phyloP scores from a whole-genome alignment of 352 stramenopile genomes.

The Phytophthora multivora region DNA sequence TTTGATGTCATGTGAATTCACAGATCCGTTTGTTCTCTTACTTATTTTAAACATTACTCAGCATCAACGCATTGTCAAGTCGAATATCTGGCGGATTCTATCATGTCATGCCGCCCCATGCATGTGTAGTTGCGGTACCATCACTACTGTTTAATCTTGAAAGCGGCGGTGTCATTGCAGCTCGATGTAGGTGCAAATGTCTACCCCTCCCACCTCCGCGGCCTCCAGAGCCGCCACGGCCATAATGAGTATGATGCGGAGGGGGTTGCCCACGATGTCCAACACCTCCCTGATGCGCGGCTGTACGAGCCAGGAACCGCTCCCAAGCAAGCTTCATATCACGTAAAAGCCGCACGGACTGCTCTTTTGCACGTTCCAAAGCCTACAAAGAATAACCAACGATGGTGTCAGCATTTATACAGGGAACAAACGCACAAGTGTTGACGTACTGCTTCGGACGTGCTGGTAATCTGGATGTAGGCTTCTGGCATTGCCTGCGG shows the following conservation, averaged over 20 bases:
- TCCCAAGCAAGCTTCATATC: constrained; percentile 68
- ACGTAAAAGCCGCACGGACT: constrained; percentile 51
- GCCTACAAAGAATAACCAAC: constrained; percentile 21
- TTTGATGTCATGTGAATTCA: constrained; percentile 6
- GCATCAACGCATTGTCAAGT: background rate
- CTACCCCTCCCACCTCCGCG: constrained; percentile 22
- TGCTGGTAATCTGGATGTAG: constrained; percentile 61
- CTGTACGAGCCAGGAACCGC: constrained; percentile 31
- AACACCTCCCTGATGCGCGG: constrained; percentile 4
- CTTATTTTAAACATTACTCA: background rate
- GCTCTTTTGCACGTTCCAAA: constrained; percentile 50
- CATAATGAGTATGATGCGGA: constrained; percentile 23
- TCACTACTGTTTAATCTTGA: constrained; percentile 17
- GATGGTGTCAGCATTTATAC: constrained; percentile 4
- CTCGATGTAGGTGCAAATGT: constrained; percentile 36
- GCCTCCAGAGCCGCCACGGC: constrained; percentile 8
- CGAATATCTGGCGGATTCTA: background rate
- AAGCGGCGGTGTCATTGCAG: constrained; percentile 11
- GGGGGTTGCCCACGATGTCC: constrained; percentile 17
- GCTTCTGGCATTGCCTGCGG: constrained; percentile 28
- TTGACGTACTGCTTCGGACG: constrained; percentile 47
- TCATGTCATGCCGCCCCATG: constrained; percentile 15
- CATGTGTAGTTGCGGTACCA: background rate
- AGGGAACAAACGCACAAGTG: constrained; percentile 1
- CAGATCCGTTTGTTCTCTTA: no score